Evolutionary conservation across 768 basidiomycete genomes (phyloP), one percentile per base, ranked within the genome.

Genomic region (Phaeotremella skinneri): DNA sequence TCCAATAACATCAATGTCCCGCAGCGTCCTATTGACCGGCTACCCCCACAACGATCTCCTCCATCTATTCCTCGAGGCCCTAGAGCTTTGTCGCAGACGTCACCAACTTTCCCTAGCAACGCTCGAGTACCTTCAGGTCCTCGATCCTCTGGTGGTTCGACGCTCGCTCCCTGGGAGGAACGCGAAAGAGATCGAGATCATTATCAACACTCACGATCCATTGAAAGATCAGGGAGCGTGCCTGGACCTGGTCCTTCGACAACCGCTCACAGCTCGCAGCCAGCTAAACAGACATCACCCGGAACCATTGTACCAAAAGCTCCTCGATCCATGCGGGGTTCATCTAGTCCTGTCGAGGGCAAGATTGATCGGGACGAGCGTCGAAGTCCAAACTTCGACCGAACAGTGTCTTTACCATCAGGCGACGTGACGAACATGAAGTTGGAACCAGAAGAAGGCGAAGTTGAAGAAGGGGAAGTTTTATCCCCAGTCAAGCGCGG

Each of bases 401-500:
- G 20, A 6, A 7, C 43, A 13, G 43, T 9, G 6, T 6, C 43
- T 45, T 20, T 45, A 7, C 43, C 43, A 23, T 20, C 23, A 6
- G 9, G 7, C 21, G 21, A 45, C 7, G 43, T 14, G 6, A 13
- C 7, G 13, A 21, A 11, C 13, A 11, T 21, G 43, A 45, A 45
- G 23, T 7, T 45, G 13, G 43, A 45, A 45, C 11, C 43, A 6
- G 43, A 45, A 45, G 43, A 45, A 45, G 43, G 43, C 7, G 43
- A 45, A 20, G 43, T 45, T 13, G 43, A 45, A 45, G 43, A 45
- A 23, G 43, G 43, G 21, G 43, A 45, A 23, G 43, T 45, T 6
- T 20, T 45, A 23, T 45, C 43, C 7, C 43, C 43, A 6, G 21
- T 45, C 20, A 45, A 45, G 23, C 43, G 43, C 6, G 7, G 13